These are phyloP conservation scores for Fonsecaea multimorphosa DNA, from an alignment of 2,329 filamentous ascomycete species.

Conservation along the genomic window DNA sequence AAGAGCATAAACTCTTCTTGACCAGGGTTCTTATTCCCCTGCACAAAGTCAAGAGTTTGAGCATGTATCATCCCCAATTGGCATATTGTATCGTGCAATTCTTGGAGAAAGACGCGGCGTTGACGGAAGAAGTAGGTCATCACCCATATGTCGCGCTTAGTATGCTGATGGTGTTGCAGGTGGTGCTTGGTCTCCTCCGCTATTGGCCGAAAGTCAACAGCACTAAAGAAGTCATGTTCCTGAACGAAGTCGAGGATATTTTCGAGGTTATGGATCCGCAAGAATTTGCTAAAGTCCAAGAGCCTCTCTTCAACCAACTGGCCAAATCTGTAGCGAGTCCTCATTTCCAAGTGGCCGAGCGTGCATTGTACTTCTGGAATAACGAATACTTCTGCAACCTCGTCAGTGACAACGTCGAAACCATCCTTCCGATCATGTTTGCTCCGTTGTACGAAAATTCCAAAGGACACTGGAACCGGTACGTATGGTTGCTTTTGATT, in stretches of 20 bases:
- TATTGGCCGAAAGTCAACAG: slow-evolving; percentile 99
- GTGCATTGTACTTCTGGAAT: slow-evolving; percentile 99
- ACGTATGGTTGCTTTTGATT: slow-evolving; percentile 40
- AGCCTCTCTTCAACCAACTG: slow-evolving; percentile 94
- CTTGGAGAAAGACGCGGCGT: slow-evolving; percentile 92
- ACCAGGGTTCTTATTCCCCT: slow-evolving; percentile 90
- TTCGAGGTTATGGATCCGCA: slow-evolving; percentile 99
- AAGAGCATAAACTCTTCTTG: slow-evolving; percentile 97
- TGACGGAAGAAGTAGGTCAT: slow-evolving; percentile 85
- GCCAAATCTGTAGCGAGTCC: slow-evolving; percentile 98
- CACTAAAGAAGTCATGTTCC: slow-evolving; percentile 99
- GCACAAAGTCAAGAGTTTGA: slow-evolving; percentile 97
- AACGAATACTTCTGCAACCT: slow-evolving; percentile 99
- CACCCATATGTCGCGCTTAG: not conserved
- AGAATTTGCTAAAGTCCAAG: slow-evolving; percentile 98
- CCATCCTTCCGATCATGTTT: slow-evolving; percentile 99
- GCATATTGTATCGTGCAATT: slow-evolving; percentile 99
- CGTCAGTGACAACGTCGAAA: slow-evolving; percentile 98
- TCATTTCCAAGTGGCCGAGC: slow-evolving; percentile 97
- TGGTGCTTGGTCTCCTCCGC: slow-evolving; percentile 88
- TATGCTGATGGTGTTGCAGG: slow-evolving; percentile 57
- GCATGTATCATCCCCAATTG: slow-evolving; percentile 99
- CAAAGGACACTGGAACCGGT: slow-evolving; percentile 99
- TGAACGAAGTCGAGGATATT: slow-evolving; percentile 99
- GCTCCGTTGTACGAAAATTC: slow-evolving; percentile 97